Conservation (phyloP, 2,329 filamentous ascomycete species). For the Cryphonectria radicalis region DNA sequence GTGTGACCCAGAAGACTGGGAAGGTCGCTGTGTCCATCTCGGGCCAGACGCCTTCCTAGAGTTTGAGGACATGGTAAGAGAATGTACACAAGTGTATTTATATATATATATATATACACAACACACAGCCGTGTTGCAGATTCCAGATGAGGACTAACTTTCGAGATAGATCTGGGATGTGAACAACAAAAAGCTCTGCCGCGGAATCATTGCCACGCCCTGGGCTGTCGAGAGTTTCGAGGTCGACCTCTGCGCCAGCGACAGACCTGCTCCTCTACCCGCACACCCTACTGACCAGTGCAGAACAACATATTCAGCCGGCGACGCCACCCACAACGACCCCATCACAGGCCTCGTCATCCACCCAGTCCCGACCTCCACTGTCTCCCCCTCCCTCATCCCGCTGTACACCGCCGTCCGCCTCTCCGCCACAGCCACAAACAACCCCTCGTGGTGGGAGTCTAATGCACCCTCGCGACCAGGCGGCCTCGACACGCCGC, state of each 20-base stretch:
- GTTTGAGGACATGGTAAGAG: conserved; percentile 56
- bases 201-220: conserved; percentile 60
- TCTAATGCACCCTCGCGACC: conserved; percentile 45
- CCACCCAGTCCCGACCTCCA: conserved; percentile 41
- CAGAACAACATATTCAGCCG: conserved; percentile 46
- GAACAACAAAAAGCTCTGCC: conserved; percentile 45
- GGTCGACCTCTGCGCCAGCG: conserved; percentile 43
- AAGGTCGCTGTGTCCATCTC: conserved; percentile 55
- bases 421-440: conserved; percentile 55
- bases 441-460: conserved; percentile 55
- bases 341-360: conserved; percentile 57
- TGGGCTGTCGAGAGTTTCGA: conserved; percentile 56
- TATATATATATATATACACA: not conserved
- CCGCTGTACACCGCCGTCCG: conserved; percentile 59
- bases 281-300: conserved; percentile 51
- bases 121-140: not conserved
- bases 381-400: conserved; percentile 36
- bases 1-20: conserved; percentile 47
- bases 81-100: not conserved
- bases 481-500: conserved; percentile 30
- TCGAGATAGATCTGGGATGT: conserved; percentile 47
- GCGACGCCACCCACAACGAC: conserved; percentile 41
- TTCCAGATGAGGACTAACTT: not conserved
- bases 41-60: conserved; percentile 58
- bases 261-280: conserved; percentile 25